These are phyloP conservation scores for Phytophthora vignae DNA, from an alignment of 352 stramenopile species.

Conservation along the genomic window DNA sequence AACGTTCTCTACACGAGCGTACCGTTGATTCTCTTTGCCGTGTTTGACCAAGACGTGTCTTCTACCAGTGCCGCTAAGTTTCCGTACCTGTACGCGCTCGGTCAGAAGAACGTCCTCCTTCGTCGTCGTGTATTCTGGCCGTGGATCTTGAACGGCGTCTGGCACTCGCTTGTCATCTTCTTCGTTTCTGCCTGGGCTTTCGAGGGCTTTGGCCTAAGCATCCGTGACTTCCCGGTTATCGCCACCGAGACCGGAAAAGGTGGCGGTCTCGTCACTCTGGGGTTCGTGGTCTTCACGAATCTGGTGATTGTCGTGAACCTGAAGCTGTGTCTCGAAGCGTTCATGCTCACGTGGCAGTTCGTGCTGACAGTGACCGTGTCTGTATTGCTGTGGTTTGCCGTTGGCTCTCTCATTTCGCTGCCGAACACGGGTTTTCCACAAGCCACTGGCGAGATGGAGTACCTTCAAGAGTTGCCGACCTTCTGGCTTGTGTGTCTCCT, in stretches of 20 bases:
- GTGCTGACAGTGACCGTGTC: conserved; percentile 60
- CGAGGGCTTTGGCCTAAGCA: conserved; percentile 47
- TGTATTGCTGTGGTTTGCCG: conserved; percentile 70
- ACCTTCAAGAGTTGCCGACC: conserved; percentile 59
- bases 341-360: conserved; percentile 80
- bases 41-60: conserved; percentile 83
- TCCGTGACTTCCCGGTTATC: conserved; percentile 38
- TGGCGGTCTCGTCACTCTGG: conserved; percentile 68
- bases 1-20: conserved; percentile 87
- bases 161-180: conserved; percentile 85
- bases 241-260: conserved; percentile 53
- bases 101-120: conserved; percentile 74
- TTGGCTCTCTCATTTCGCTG: conserved; percentile 67
- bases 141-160: conserved; percentile 86
- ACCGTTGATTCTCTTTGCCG: conserved; percentile 77
- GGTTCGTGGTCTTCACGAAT: conserved; percentile 85
- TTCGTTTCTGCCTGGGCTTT: conserved; percentile 80
- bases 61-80: conserved; percentile 72
- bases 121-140: conserved; percentile 77
- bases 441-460: conserved; percentile 74
- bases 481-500: conserved; percentile 73
- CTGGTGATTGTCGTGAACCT: conserved; percentile 82
- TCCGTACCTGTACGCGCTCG: conserved; percentile 71
- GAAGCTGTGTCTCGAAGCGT: conserved; percentile 79
- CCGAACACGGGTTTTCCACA: conserved; percentile 61